Base-by-base conservation (phyloP, 176 grass and related monocot species). In the Triticum turgidum region DNA sequence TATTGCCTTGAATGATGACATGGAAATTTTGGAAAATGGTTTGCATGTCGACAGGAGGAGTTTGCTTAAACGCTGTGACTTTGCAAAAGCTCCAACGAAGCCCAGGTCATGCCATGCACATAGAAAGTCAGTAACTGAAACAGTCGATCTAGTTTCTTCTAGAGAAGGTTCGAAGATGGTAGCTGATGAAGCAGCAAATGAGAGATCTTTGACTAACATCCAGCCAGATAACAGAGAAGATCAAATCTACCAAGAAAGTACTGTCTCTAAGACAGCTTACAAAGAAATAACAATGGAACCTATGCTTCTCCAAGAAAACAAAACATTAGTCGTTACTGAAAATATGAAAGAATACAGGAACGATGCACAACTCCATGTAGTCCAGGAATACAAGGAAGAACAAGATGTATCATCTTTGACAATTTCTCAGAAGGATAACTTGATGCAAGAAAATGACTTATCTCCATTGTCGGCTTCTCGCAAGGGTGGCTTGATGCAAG, bases 51-150 rank as follows among this genome's bases (percentile, higher is more conserved):
- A 72, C 70, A 39, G 49, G 76, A 77, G 68, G 21, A 87, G 73
- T 84, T 77, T 96, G 79, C 68, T 96, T 73, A 74, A 84, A 52
- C 83, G 83, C 21, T 89, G 88, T 91, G 88, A 66, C 34, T 89
- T 92, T 86, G 76, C 66, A 25, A 94, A 89, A 81, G 82, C 89
- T 6, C 93, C 93, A 30, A 98, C 82, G 4, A 93, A 86, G 74
- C 88, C 78, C 13, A 85, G 93, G 74, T 94, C 93, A 73, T 27
- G 86, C 37, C 52, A 88, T 64, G 35, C 68, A 61, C 75, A 88
- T 44, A 98, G 59, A 88, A 90, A 80, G 69, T 56, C 72, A 33
- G 76, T 83, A 58, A 59, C 24, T 61, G 86, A 65, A 69, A 85
- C 44, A 12, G 69, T n/a, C 38, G 42, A 80, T 78, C 61, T 80